A percentile compares a stretch with the other conserved stretches of the same genome.
Evolutionary conservation across 371 early-diverging fungal species (phyloP).

Genomic region (Choanephora cucurbitarum): DNA sequence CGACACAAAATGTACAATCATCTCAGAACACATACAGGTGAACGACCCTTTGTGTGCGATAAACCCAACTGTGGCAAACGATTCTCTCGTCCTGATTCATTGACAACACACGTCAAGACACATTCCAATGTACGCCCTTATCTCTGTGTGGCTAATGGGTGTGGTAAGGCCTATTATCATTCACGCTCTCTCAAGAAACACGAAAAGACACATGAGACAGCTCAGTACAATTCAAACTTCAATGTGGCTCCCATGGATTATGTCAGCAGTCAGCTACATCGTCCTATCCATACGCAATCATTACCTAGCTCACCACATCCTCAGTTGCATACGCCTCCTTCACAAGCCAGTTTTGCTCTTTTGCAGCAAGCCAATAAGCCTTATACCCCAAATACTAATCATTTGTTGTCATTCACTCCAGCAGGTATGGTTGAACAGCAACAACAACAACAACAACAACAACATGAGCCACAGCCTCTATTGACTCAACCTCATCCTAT

Average conservation of each 20-base stretch:
- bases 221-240: too few species aligned
- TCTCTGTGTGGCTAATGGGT: conserved; percentile 60
- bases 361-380: conserved; percentile 15
- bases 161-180: conserved; percentile 81
- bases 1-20: conserved; percentile 92
- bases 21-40: conserved; percentile 86
- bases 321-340: neutral
- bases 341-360: conserved; percentile 8
- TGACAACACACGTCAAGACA: conserved; percentile 88
- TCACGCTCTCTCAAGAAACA: conserved; percentile 80
- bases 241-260: conserved; percentile 22
- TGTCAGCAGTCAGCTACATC: conserved; percentile 20
- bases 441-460: conserved; percentile 17
- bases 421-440: conserved; percentile 35
- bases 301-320: conserved; percentile 24
- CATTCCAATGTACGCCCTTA: conserved; percentile 81
- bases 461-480: neutral
- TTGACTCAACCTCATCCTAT: conserved; percentile 2
- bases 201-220: conserved; percentile 66
- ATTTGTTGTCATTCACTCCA: conserved; percentile 29
- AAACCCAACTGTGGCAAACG: conserved; percentile 73
- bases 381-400: conserved; percentile 27
- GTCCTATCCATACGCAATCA: conserved; percentile 16
- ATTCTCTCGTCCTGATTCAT: conserved; percentile 87
- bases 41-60: conserved; percentile 64